phyloP scores from a whole-genome alignment of 495 filamentous ascomycete species.

The Cetradonia linearis region DNA sequence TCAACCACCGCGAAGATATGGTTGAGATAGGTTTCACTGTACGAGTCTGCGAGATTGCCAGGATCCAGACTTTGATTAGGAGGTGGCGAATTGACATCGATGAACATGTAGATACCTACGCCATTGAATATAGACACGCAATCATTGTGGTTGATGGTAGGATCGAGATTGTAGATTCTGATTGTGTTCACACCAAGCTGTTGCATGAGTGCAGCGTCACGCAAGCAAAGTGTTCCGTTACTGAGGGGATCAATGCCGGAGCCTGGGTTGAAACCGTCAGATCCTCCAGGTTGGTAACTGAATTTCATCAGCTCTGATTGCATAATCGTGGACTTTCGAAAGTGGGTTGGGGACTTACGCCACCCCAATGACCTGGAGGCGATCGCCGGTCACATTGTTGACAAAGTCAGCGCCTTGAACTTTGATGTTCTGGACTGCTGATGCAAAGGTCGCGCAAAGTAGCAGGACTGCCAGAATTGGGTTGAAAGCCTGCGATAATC shows the following conservation, averaged over 20 bases:
- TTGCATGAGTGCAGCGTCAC: conserved; percentile 91
- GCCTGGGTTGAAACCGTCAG: conserved; percentile 59
- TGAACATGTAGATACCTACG: conserved; percentile 60
- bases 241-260: conserved; percentile 61
- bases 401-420: conserved; percentile 75
- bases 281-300: conserved; percentile 84
- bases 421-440: conserved; percentile 61
- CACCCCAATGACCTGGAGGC: conserved; percentile 82
- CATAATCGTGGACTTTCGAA: background rate
- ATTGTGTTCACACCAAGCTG: conserved; percentile 79
- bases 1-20: conserved; percentile 86
- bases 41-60: conserved; percentile 54
- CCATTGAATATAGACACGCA: conserved; percentile 89
- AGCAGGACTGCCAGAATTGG: conserved; percentile 18
- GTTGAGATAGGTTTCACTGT: conserved; percentile 64
- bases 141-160: conserved; percentile 71
- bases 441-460: conserved; percentile 40
- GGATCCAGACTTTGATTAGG: conserved; percentile 65
- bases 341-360: conserved; percentile 41
- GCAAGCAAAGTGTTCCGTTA: conserved; percentile 62
- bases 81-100: conserved; percentile 88
- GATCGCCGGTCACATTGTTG: conserved; percentile 63
- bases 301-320: conserved; percentile 13
- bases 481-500: background rate
- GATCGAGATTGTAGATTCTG: conserved; percentile 86